These are phyloP conservation scores for Colletotrichum chrysophilum DNA, from an alignment of 2,329 filamentous ascomycete species.

Conservation along the genomic window DNA sequence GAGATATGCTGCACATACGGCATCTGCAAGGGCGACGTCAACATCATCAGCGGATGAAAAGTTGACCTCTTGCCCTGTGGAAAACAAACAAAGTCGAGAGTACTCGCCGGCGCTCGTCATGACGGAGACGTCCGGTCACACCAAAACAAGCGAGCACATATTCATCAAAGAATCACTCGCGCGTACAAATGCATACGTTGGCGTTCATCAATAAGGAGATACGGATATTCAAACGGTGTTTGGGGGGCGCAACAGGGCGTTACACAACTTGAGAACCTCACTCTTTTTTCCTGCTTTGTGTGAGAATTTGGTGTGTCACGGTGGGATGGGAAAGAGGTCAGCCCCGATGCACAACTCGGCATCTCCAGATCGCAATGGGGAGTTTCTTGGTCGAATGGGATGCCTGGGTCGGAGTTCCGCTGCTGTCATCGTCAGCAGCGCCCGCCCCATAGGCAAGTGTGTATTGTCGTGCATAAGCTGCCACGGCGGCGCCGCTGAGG, in stretches of 20 bases:
- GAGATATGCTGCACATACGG: constrained; percentile 61
- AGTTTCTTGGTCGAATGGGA: background rate
- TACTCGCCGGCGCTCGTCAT: constrained; percentile 2
- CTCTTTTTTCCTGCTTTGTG: background rate
- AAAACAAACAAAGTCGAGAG: constrained; percentile 1
- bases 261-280: background rate
- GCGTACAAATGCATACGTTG: background rate
- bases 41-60: constrained; percentile 47
- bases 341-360: background rate
- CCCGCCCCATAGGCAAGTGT: background rate
- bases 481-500: background rate
- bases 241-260: background rate
- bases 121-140: background rate
- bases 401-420: background rate
- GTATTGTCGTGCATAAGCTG: background rate
- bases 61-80: background rate
- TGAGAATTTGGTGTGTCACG: background rate
- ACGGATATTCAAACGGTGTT: background rate
- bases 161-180: background rate
- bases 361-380: background rate
- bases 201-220: background rate
- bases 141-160: background rate
- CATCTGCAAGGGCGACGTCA: constrained; percentile 54
- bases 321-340: background rate
- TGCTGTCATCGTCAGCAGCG: background rate